Evolutionary conservation across 345 rosid species (phyloP).

Genomic region (Dipteronia sinensis): DNA sequence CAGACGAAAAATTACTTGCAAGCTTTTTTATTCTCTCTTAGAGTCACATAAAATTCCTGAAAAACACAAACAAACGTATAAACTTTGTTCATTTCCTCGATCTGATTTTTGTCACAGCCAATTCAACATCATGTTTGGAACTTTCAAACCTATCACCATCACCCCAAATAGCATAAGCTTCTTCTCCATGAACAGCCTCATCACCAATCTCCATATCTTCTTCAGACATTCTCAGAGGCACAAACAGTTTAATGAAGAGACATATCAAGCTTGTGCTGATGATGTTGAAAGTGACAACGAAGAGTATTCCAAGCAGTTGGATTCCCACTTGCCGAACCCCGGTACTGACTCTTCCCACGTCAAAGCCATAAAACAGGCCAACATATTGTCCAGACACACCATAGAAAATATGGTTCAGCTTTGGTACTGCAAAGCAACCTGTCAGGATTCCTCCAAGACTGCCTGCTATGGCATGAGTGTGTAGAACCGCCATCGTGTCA

Average conservation of each 20-base stretch:
- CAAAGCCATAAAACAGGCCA: slow-evolving; percentile 45
- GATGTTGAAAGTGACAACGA: slow-evolving; percentile 27
- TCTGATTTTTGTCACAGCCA: not conserved
- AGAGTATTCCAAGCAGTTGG: slow-evolving; percentile 38
- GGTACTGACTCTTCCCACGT: slow-evolving; percentile 12
- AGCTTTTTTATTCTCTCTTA: not conserved
- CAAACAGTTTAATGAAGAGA: slow-evolving; percentile 24
- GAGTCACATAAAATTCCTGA: not conserved
- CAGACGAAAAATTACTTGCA: not conserved
- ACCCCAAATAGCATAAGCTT: slow-evolving; percentile 45
- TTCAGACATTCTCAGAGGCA: slow-evolving; percentile 48
- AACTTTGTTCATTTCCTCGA: not conserved
- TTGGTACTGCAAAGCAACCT: slow-evolving; percentile 46
- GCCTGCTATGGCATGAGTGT: slow-evolving; percentile 57
- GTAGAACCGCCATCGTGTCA: slow-evolving; percentile 55
- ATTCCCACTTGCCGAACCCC: slow-evolving; percentile 46
- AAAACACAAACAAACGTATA: too few species aligned
- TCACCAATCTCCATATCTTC: slow-evolving; percentile 55
- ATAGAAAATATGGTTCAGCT: slow-evolving; percentile 31
- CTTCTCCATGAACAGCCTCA: slow-evolving; percentile 49
- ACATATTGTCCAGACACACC: slow-evolving; percentile 5
- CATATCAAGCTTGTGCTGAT: slow-evolving; percentile 40
- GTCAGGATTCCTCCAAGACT: slow-evolving; percentile 47
- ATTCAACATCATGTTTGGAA: slow-evolving; percentile 17
- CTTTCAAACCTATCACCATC: slow-evolving; percentile 22